A percentile compares a stretch with the other conserved stretches of the same genome.
Conservation (phyloP, 2,329 filamentous ascomycete genomes). For the Colletotrichum sp. region DNA sequence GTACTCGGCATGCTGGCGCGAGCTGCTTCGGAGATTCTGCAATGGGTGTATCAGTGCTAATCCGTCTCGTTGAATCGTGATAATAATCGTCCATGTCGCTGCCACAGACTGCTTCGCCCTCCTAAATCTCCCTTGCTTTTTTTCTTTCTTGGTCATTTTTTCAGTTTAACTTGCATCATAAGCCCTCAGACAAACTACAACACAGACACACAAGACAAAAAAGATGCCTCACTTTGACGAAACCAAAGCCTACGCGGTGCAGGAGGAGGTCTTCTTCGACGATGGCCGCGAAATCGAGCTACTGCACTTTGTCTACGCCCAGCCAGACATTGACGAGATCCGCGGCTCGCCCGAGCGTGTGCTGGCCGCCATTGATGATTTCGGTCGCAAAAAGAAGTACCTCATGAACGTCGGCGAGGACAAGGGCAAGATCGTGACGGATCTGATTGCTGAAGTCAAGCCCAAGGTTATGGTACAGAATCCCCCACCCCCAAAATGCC, state of each 20-base stretch:
- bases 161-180: not conserved
- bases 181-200: not conserved
- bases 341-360: constrained; percentile 68
- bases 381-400: constrained; percentile 63
- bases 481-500: not conserved
- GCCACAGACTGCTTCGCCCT: not conserved
- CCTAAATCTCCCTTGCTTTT: not conserved
- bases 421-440: constrained; percentile 74
- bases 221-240: constrained; percentile 33
- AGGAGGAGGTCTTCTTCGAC: constrained; percentile 57
- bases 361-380: constrained; percentile 74
- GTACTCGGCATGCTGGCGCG: not conserved
- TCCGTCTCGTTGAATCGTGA: not conserved
- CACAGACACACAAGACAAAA: not conserved
- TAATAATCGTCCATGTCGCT: not conserved
- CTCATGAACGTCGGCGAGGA: constrained; percentile 82
- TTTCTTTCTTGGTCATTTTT: not conserved
- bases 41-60: not conserved
- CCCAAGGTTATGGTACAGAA: constrained; percentile 66
- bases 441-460: constrained; percentile 70
- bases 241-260: constrained; percentile 43
- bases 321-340: constrained; percentile 65
- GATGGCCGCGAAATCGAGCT: constrained; percentile 79
- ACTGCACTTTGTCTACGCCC: constrained; percentile 70
- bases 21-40: constrained; percentile 22